A percentile compares a stretch with the other conserved stretches of the same genome.
Evolutionary conservation across 257 asterid species (phyloP).

Genomic region (Euphrasia confusa): DNA sequence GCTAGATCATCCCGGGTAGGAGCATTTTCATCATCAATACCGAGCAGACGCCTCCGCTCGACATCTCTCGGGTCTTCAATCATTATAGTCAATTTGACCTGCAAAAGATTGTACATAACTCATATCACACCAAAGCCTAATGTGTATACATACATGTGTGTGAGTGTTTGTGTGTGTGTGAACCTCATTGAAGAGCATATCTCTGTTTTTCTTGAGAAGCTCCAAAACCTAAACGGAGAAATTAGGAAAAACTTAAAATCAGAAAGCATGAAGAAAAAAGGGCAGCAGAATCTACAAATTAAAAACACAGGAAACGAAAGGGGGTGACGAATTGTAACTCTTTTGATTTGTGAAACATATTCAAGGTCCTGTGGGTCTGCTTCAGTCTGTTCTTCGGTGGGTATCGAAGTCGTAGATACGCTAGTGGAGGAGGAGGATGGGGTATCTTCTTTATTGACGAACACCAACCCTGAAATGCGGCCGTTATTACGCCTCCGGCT

Average conservation of each 20-base stretch:
- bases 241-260: background rate
- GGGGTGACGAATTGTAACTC: slow-evolving; percentile 31
- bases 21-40: slow-evolving; percentile 87
- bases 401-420: slow-evolving; percentile 6
- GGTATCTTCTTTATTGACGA: slow-evolving; percentile 43
- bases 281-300: background rate
- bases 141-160: too few relatives aligned
- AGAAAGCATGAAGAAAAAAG: background rate
- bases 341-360: slow-evolving; percentile 66
- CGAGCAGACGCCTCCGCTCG: slow-evolving; percentile 86
- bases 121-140: background rate
- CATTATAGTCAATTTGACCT: slow-evolving; percentile 81
- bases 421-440: slow-evolving; percentile 23
- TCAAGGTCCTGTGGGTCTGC: slow-evolving; percentile 62
- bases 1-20: slow-evolving; percentile 94
- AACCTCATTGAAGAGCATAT: slow-evolving; percentile 89
- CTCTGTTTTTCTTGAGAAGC: slow-evolving; percentile 78
- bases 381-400: slow-evolving; percentile 28
- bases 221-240: slow-evolving; percentile 58
- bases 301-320: background rate
- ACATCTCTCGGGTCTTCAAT: slow-evolving; percentile 98
- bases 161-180: background rate
- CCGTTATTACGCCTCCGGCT: slow-evolving; percentile 22
- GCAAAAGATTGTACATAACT: slow-evolving; percentile 11
- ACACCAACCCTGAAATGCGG: slow-evolving; percentile 30